Percentiles rank a stretch among this genome's conserved stretches.
These are phyloP conservation scores for Fusarium lateritium DNA, from an alignment of 2,329 filamentous ascomycete genomes.

Conservation along the genomic window DNA sequence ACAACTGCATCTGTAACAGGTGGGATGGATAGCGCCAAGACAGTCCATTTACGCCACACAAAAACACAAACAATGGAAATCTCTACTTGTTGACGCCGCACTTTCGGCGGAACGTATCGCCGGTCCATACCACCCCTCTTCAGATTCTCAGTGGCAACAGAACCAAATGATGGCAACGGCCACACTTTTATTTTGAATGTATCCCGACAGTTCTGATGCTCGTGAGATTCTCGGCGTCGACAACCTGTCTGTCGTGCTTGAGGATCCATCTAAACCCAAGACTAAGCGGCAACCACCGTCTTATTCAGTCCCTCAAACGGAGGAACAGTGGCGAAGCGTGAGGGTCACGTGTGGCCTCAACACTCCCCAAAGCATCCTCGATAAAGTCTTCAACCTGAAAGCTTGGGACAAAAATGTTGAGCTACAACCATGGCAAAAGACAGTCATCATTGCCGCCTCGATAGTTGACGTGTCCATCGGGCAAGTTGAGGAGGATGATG, in stretches of 20 bases:
- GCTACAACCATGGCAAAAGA: slow-evolving; percentile 1
- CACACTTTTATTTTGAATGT: no score
- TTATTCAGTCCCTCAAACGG: neutral
- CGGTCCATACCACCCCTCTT: no score
- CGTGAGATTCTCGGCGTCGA: neutral
- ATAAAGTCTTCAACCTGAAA: neutral
- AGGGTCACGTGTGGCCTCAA: neutral
- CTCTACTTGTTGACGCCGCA: no score
- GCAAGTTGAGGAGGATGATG: neutral
- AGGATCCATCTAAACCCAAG: neutral
- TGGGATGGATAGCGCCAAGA: no score
- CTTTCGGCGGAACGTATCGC: no score
- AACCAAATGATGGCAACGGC: no score
- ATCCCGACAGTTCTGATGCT: no score
- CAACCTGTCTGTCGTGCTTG: neutral
- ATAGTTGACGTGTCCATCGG: neutral
- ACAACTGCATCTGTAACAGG: no score
- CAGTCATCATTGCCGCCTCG: slow-evolving; percentile 3
- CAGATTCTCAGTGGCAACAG: no score
- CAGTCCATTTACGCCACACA: no score
- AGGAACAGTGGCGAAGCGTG: slow-evolving; percentile 4
- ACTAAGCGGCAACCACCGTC: neutral
- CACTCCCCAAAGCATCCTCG: neutral
- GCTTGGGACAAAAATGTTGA: neutral
- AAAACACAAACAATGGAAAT: no score